Percentiles rank a stretch among this genome's conserved stretches.
Evolutionary conservation across 176 grass and related monocot genomes (phyloP).

Genomic region (Carex myosuroides): DNA sequence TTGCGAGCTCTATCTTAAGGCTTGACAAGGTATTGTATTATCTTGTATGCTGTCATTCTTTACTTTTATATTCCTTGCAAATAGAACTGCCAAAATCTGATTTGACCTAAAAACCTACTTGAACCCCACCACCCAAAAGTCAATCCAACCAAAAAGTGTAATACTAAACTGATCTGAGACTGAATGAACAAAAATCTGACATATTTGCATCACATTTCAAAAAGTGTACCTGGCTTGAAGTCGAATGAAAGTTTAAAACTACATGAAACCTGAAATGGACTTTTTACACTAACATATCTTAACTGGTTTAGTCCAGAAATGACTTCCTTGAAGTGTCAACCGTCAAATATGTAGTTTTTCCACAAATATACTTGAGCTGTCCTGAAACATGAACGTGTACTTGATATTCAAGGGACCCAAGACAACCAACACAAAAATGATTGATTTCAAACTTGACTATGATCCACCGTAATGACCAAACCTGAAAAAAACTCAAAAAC

Average conservation of each 20-base stretch:
- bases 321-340: neutral
- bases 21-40: slow-evolving; percentile 68
- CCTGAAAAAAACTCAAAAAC: neutral
- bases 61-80: neutral
- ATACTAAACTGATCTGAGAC: neutral
- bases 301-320: neutral
- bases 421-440: neutral
- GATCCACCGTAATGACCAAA: neutral
- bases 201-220: neutral
- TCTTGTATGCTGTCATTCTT: neutral
- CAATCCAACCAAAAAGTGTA: neutral
- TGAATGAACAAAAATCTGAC: neutral
- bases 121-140: neutral
- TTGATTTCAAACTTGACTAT: neutral
- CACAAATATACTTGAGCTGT: neutral
- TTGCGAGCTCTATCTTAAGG: slow-evolving; percentile 59
- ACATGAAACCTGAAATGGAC: neutral
- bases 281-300: neutral
- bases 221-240: neutral
- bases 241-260: neutral
- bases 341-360: neutral
- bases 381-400: neutral
- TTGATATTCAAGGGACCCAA: neutral
- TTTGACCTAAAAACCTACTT: neutral
- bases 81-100: neutral